Percentiles rank a stretch among this genome's conserved stretches.
These are phyloP conservation scores for Fistulifera solaris DNA, from an alignment of 108 stramenopile genomes.

Conservation along the genomic window DNA sequence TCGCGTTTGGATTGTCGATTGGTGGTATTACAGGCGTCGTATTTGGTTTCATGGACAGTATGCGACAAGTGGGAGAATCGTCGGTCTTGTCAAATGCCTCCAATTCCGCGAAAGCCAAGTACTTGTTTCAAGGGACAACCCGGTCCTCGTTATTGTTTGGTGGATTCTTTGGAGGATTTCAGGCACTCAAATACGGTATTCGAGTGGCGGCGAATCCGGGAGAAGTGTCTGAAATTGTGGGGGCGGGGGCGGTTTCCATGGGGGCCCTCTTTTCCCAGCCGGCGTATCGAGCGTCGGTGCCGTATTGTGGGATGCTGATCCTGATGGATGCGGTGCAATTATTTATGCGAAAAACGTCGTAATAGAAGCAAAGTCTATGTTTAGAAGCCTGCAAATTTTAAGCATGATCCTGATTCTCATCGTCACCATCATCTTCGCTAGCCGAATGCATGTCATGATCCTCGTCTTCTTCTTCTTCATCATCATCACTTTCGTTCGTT, in stretches of 20 bases:
- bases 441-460: too few species aligned
- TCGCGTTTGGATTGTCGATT: constrained; percentile 72
- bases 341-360: constrained; percentile 39
- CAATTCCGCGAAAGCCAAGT: constrained; percentile 58
- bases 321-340: constrained; percentile 69
- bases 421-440: too few species aligned
- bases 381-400: too few species aligned
- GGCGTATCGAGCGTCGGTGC: constrained; percentile 60
- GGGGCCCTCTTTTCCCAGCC: constrained; percentile 49
- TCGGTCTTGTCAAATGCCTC: constrained; percentile 55
- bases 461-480: too few species aligned
- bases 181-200: constrained; percentile 33
- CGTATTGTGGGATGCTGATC: constrained; percentile 76
- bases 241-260: constrained; percentile 40
- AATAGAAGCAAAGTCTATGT: too few species aligned
- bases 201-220: constrained; percentile 50
- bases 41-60: constrained; percentile 87
- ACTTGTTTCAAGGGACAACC: constrained; percentile 60
- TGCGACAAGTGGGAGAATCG: constrained; percentile 54
- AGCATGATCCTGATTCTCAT: too few species aligned
- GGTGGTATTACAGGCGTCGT: constrained; percentile 74
- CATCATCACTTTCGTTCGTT: too few species aligned
- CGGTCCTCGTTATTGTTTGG: constrained; percentile 63
- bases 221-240: constrained; percentile 47
- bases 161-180: constrained; percentile 46